These are phyloP conservation scores for Xylaria palmicola DNA, from an alignment of 495 filamentous ascomycete genomes.

Conservation along the genomic window DNA sequence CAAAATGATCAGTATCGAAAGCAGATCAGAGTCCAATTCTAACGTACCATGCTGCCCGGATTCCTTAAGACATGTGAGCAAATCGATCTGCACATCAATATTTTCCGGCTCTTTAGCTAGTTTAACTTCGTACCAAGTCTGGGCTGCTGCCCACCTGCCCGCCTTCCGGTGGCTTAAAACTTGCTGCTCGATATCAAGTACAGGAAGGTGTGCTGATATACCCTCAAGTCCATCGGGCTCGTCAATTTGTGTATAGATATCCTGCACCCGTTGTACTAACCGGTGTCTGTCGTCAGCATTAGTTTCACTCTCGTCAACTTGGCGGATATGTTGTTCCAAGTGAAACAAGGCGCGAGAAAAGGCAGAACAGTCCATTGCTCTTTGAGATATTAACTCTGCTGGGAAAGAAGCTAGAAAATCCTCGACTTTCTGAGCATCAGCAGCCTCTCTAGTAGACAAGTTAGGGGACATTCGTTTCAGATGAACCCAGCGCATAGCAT, in stretches of 20 bases:
- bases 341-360: conserved; percentile 90
- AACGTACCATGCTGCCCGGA: conserved; percentile 81
- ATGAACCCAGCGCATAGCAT: conserved; percentile 86
- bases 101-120: conserved; percentile 77
- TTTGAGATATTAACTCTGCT: conserved; percentile 76
- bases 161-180: conserved; percentile 87
- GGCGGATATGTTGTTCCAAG: conserved; percentile 84
- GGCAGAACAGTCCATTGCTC: conserved; percentile 88
- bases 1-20: conserved; percentile 21
- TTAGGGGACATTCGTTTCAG: conserved; percentile 56
- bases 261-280: conserved; percentile 75
- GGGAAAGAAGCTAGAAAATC: conserved; percentile 64
- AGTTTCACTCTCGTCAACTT: conserved; percentile 37
- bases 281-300: conserved; percentile 45
- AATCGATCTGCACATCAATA: conserved; percentile 72
- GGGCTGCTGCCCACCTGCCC: conserved; percentile 95
- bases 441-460: conserved; percentile 36
- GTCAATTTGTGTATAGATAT: conserved; percentile 95
- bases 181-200: conserved; percentile 85
- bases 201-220: conserved; percentile 79
- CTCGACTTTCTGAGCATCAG: conserved; percentile 37
- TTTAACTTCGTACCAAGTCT: conserved; percentile 94
- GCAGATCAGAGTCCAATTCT: background rate
- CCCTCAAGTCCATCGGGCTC: conserved; percentile 97
- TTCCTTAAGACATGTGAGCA: conserved; percentile 86